Evolutionary conservation across 768 basidiomycete genomes (phyloP), one percentile per base, ranked within the genome.

Genomic region (Crassisporium funariophilum): DNA sequence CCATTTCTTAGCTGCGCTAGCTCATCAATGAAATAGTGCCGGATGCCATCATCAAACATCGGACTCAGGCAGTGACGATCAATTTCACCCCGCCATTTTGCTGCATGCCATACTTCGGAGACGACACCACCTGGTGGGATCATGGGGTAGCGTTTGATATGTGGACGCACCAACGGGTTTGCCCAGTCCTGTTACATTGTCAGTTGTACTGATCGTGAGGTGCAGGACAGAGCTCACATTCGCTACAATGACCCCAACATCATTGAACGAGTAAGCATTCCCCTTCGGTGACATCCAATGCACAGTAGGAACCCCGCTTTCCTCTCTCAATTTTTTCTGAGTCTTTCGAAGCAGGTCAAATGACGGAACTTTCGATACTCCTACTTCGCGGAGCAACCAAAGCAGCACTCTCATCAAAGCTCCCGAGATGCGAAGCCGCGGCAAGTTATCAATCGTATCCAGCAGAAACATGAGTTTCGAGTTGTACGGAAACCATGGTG

Each of bases 391-490:
- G 16, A 65, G 46, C 10, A 60, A 24, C 58, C 62, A 66, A 7
- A 68, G 31, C 19, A 68, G 34, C 5, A 65, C 37, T 15, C 55
- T 57, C 49, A 66, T 50, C 17, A 61, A 46, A 3, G 47, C 41
- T 3, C 45, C 40, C 0, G 66, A 63, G 1, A 68, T 47, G 0
- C 59, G 61, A 16, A 63, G 52, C 1, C 64, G 51, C 0, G 61
- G 64, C 1, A 68, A 39, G 34, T 65, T 68, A 42, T 66, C 60
- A 1, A 65, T 33, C 2, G 54, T 50, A 35, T 68, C 61, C 9
- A 66, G 46, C 6, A 61, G 45, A 29, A 58, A 56, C 29, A 35
- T 33, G 5, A 39, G 20, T 31, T 52, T 52, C 25, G 50, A 52
- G 15, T 37, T 5, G 29, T 52, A 47, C 16, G 46, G 50, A 29